These are phyloP conservation scores for Phyllosticta paracitricarpa DNA, from an alignment of 2,329 filamentous ascomycete species.

Conservation along the genomic window DNA sequence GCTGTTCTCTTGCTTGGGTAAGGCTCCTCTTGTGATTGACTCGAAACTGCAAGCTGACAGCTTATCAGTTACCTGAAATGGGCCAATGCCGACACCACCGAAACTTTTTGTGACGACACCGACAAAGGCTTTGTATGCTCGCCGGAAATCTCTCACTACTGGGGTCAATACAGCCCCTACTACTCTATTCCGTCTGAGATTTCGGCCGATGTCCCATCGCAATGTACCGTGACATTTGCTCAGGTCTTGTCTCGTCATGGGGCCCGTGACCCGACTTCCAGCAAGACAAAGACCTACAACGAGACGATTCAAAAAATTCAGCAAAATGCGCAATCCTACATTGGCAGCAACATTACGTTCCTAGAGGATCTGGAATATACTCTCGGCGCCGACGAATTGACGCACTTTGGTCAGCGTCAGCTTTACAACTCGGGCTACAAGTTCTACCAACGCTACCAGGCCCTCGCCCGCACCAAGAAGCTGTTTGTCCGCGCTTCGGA, in stretches of 20 bases:
- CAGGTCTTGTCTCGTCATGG: conserved; percentile 78
- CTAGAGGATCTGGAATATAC: conserved; percentile 61
- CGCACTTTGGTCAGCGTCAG: conserved; percentile 56
- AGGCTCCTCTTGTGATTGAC: neutral
- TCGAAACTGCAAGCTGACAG: neutral
- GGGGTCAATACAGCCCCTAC: conserved; percentile 85
- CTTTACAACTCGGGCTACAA: conserved; percentile 65
- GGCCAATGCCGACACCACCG: conserved; percentile 2
- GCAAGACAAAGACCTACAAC: conserved; percentile 56
- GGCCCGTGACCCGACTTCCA: conserved; percentile 65
- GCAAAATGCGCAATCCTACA: conserved; percentile 42
- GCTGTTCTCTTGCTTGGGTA: conserved; percentile 1
- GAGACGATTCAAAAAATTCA: conserved; percentile 58
- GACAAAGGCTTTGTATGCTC: conserved; percentile 54
- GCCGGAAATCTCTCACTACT: conserved; percentile 52
- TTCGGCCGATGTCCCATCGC: conserved; percentile 47
- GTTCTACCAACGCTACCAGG: conserved; percentile 64
- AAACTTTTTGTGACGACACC: conserved; percentile 42
- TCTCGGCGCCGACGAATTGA: conserved; percentile 61
- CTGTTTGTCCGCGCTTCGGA: conserved; percentile 67
- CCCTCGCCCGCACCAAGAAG: conserved; percentile 45
- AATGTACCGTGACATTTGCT: conserved; percentile 70
- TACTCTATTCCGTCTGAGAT: conserved; percentile 64
- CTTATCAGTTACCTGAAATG: neutral
- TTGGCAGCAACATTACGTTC: conserved; percentile 52